phyloP scores from a whole-genome alignment of 2,329 filamentous ascomycete genomes.

The Aspergillus neoniger region DNA sequence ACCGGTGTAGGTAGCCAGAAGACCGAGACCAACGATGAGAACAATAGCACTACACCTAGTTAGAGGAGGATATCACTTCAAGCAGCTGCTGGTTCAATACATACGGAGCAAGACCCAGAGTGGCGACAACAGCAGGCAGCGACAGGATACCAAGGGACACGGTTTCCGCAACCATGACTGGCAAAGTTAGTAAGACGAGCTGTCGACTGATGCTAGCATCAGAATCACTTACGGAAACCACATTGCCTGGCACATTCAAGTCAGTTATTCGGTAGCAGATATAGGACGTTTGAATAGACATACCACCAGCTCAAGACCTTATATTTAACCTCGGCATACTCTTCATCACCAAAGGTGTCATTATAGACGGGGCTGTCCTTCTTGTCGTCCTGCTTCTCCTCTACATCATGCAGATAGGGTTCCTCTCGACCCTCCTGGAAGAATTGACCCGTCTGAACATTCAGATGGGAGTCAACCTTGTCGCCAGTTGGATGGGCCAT shows the following conservation, averaged over 20 bases:
- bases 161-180: slow-evolving; percentile 59
- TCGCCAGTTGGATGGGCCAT: not conserved
- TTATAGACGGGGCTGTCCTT: slow-evolving; percentile 7
- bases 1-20: slow-evolving; percentile 58
- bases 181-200: slow-evolving; percentile 2
- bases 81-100: slow-evolving; percentile 6
- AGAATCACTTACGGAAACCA: slow-evolving; percentile 35
- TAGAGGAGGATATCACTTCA: not conserved
- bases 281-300: not conserved
- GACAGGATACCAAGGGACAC: slow-evolving; percentile 58
- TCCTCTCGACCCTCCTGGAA: not conserved
- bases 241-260: slow-evolving; percentile 35
- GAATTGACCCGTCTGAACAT: not conserved
- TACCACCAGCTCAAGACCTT: slow-evolving; percentile 50
- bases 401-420: slow-evolving; percentile 13
- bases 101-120: slow-evolving; percentile 53
- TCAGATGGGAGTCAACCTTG: not conserved
- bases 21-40: slow-evolving; percentile 53
- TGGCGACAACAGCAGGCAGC: slow-evolving; percentile 54
- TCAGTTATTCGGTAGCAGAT: not conserved
- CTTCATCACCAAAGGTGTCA: slow-evolving; percentile 39
- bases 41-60: slow-evolving; percentile 38
- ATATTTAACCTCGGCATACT: slow-evolving; percentile 48
- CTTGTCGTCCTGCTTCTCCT: slow-evolving; percentile 19
- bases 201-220: not conserved